Conservation (phyloP, 2,329 filamentous ascomycete genomes). For the Pyricularia sp. region DNA sequence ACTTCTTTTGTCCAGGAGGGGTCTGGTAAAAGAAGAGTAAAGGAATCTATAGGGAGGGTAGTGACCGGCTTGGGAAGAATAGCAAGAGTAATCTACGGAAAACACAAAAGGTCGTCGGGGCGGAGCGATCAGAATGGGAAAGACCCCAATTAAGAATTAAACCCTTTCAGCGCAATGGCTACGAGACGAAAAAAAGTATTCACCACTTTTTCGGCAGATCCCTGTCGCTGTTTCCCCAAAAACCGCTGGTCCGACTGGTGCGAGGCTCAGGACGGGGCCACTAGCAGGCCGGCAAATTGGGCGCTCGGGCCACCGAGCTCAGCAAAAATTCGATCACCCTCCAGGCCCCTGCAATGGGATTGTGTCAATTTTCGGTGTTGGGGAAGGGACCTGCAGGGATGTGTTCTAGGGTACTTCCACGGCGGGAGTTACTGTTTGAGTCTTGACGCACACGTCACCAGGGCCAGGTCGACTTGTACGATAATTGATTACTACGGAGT, state of each 20-base stretch:
- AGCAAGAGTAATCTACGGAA: not conserved
- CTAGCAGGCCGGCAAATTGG: not conserved
- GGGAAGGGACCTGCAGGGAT: slow-evolving; percentile 4
- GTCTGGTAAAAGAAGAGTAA: not conserved
- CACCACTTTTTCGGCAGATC: slow-evolving; percentile 5
- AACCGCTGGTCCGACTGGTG: slow-evolving; percentile 3
- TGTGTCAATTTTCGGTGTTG: slow-evolving; percentile 5
- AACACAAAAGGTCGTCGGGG: not conserved
- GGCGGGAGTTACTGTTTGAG: not conserved
- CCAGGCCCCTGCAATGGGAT: slow-evolving; percentile 1
- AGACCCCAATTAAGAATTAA: not conserved
- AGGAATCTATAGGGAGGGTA: not conserved
- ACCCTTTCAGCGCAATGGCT: not conserved
- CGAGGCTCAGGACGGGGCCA: slow-evolving; percentile 3
- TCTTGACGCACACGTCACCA: not conserved
- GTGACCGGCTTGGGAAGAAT: not conserved
- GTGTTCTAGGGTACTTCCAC: not conserved
- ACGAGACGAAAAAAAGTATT: not conserved
- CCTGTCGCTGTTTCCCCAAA: slow-evolving; percentile 6
- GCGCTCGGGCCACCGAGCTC: slow-evolving; percentile 1
- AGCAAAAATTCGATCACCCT: slow-evolving; percentile 4
- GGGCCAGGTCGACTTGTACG: not conserved
- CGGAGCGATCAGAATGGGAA: slow-evolving; percentile 4
- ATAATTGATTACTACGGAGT: not conserved
- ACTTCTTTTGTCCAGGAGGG: slow-evolving; percentile 1